Percentiles rank a stretch among this genome's conserved stretches.
These are phyloP conservation scores for Fusarium subtropicale DNA, from an alignment of 2,329 filamentous ascomycete species.

Conservation along the genomic window DNA sequence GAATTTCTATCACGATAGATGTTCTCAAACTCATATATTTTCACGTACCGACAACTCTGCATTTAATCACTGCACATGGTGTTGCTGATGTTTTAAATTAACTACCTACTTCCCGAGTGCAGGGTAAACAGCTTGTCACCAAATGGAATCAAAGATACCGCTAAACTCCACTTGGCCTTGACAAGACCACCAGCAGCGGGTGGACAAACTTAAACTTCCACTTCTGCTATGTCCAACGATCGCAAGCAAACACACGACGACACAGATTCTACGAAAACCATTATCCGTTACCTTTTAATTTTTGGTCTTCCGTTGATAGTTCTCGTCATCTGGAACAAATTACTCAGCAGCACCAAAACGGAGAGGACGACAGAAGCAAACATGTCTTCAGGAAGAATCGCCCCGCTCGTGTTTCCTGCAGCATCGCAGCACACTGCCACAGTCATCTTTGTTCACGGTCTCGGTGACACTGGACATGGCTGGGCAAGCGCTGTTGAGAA, in stretches of 20 bases:
- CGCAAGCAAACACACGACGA: slow-evolving; percentile 23
- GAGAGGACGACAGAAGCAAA: slow-evolving; percentile 1
- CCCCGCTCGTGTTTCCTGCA: slow-evolving; percentile 79
- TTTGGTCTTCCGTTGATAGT: slow-evolving; percentile 17
- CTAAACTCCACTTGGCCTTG: slow-evolving; percentile 31
- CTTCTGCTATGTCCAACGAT: slow-evolving; percentile 29
- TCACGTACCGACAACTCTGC: not conserved
- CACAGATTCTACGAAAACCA: not conserved
- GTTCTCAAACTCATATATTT: not conserved
- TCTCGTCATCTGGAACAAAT: slow-evolving; percentile 13
- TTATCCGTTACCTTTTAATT: slow-evolving; percentile 28
- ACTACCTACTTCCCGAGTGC: not conserved
- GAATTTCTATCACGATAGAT: not conserved
- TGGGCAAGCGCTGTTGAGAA: slow-evolving; percentile 89
- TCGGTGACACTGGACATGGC: slow-evolving; percentile 84
- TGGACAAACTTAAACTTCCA: slow-evolving; percentile 5
- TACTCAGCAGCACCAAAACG: not conserved
- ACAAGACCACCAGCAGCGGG: slow-evolving; percentile 29
- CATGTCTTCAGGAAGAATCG: slow-evolving; percentile 45
- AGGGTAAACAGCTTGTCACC: slow-evolving; percentile 8
- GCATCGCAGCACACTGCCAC: slow-evolving; percentile 89
- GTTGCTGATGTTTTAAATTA: not conserved
- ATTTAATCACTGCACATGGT: not conserved
- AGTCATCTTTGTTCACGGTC: slow-evolving; percentile 92
- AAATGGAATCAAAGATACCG: not conserved